Base-by-base conservation (phyloP, 73 alveolate genomes). In the Paramecium primaurelia region DNA sequence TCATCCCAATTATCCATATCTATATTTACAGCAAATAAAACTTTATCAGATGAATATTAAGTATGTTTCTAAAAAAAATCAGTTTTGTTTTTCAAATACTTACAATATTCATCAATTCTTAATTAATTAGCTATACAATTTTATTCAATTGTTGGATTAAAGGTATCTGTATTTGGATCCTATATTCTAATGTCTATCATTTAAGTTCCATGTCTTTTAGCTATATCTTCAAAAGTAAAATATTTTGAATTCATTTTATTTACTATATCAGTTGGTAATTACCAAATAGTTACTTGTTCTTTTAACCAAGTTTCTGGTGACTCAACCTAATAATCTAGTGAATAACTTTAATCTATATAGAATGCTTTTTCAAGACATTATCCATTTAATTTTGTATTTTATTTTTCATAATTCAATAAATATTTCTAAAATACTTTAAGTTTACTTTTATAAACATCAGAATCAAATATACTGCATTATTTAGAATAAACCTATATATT, bases 1-100 rank as follows among this genome's bases (percentile, higher is more conserved):
- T 73, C 92, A 8, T 40, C 75, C 96, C 98, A 95, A 71, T 75
- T 69, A 34, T 96, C 98, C 71, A 95, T 86, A 86, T 95, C 98
- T 7, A 95, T 58, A 86, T 95, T 95, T 1, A 92, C 96, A 16
- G 95, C 97, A 85, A 95, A 95, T 49, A 86, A 59, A 2, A 95
- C 92, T 34, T 42, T 34, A 58, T 85, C 64, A 12, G 40, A 77
- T n/a, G 59, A n/a, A 34, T 30, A 71, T 32, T 71, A 30, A n/a
- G 59, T 9, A 71, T 71, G 47, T 34, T 71, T 32, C 26, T 26
- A 34, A 20, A 71, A 32, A 14, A 32, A 71, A 12, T 34, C 54
- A 32, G 10, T 34, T 34, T 71, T 71, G 40, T 71, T 34, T 71
- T 32, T 32, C 26, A 28, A n/a, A 34, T 71, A 71, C 1, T 34